These are phyloP conservation scores for Paracoccidioides lutzii DNA, from an alignment of 2,329 filamentous ascomycete species.

Conservation along the genomic window DNA sequence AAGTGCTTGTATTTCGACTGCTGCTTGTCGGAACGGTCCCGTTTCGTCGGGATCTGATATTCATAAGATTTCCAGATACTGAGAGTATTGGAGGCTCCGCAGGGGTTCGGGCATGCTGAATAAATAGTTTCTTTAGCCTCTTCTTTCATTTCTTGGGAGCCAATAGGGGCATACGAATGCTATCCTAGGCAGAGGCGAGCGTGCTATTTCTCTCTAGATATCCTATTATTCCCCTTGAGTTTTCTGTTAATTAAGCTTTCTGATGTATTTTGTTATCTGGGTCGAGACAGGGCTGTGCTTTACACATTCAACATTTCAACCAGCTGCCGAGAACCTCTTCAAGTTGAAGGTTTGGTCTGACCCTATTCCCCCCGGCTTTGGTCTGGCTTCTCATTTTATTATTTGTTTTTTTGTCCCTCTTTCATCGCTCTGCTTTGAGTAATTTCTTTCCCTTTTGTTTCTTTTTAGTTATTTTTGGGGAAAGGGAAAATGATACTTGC, in stretches of 20 bases:
- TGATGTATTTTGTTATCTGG: background rate
- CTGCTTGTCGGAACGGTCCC: background rate
- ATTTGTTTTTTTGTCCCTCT: too few relatives aligned
- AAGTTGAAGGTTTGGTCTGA: background rate
- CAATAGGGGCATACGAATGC: too few relatives aligned
- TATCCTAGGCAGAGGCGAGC: too few relatives aligned
- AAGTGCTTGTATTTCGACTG: background rate
- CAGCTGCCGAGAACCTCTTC: background rate
- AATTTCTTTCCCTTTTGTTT: too few relatives aligned
- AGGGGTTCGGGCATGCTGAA: background rate
- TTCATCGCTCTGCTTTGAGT: too few relatives aligned
- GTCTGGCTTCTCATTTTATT: background rate
- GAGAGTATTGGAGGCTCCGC: background rate
- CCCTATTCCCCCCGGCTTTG: background rate
- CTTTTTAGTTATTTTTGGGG: too few relatives aligned
- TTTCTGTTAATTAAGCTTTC: background rate
- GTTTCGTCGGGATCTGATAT: background rate
- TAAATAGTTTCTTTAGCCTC: background rate
- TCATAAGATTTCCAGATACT: background rate
- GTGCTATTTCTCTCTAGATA: too few relatives aligned
- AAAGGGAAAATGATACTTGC: too few relatives aligned
- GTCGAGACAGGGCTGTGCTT: background rate
- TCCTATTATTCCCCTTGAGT: background rate
- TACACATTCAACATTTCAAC: background rate
- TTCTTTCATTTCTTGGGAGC: background rate